phyloP scores from a whole-genome alignment of 2,329 filamentous ascomycete species.

The Chrysoporthe puriensis region DNA sequence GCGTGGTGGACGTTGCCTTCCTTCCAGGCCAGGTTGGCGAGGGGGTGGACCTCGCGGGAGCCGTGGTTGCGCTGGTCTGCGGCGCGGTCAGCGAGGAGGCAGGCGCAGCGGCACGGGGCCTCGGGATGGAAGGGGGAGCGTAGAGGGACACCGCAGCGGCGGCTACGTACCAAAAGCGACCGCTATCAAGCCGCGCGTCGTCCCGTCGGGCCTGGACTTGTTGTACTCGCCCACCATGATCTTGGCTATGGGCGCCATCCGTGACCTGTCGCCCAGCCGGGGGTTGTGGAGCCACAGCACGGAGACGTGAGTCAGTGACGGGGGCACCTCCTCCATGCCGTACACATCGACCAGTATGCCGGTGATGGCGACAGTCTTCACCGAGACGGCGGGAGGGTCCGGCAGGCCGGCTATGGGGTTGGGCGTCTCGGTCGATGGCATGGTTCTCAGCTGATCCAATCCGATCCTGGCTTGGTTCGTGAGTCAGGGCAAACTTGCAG shows the following conservation, averaged over 20 bases:
- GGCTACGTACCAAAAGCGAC: conserved; percentile 62
- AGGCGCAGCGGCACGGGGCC: not conserved
- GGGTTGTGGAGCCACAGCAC: conserved; percentile 94
- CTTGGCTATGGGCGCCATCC: conserved; percentile 77
- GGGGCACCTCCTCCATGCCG: conserved; percentile 74
- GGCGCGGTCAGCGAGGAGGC: not conserved
- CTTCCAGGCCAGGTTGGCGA: conserved; percentile 79
- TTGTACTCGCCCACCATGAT: conserved; percentile 72
- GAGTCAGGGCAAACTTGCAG: not conserved
- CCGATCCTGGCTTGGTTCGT: not conserved
- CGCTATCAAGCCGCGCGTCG: conserved; percentile 69
- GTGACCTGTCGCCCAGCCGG: conserved; percentile 68
- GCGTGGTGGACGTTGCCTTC: conserved; percentile 80
- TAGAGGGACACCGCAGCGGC: no score
- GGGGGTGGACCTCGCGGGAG: conserved; percentile 64
- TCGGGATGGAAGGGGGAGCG: no score
- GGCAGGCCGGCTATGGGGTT: conserved; percentile 37
- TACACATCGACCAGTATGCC: conserved; percentile 81
- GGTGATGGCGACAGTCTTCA: conserved; percentile 70
- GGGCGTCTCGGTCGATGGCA: conserved; percentile 15
- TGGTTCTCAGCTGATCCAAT: not conserved
- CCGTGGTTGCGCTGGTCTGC: conserved; percentile 91
- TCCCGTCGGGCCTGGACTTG: conserved; percentile 38
- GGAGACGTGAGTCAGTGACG: conserved; percentile 59
- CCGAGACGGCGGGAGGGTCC: conserved; percentile 58